phyloP scores from a whole-genome alignment of 805 yeast genomes.

The Teunomyces cretensis region DNA sequence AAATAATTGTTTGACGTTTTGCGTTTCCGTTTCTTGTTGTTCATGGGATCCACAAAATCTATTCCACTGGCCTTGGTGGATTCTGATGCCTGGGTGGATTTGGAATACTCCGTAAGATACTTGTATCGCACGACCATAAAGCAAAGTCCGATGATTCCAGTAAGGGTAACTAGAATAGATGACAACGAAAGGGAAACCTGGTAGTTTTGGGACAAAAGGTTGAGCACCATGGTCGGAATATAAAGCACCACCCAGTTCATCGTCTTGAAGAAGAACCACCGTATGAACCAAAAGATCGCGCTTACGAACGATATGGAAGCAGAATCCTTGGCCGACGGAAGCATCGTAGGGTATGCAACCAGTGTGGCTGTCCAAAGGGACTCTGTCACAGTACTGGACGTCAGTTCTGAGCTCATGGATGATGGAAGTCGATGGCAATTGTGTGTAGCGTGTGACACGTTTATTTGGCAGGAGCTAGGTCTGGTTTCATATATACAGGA shows the following conservation, averaged over 20 bases:
- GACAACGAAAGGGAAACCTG: constrained; percentile 53
- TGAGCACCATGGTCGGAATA: constrained; percentile 21
- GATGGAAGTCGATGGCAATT: not conserved
- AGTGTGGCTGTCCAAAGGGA: not conserved
- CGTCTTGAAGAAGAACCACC: constrained; percentile 18
- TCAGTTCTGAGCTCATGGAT: not conserved
- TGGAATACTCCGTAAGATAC: constrained; percentile 62
- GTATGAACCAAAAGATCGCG: constrained; percentile 15
- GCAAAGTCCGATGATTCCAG: constrained; percentile 29
- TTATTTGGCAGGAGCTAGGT: not conserved
- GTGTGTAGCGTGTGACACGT: not conserved
- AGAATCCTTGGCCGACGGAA: constrained; percentile 14
- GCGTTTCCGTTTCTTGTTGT: constrained; percentile 19
- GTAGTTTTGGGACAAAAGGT: constrained; percentile 40
- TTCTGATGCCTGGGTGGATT: constrained; percentile 37
- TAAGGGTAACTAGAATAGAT: constrained; percentile 37
- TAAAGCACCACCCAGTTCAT: constrained; percentile 16
- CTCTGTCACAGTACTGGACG: not conserved
- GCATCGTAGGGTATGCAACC: not conserved
- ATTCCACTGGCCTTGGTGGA: constrained; percentile 38
- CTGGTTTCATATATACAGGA: not conserved
- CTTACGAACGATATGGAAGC: constrained; percentile 13
- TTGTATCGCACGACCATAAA: constrained; percentile 59
- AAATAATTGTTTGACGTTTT: constrained; percentile 59
- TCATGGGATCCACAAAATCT: constrained; percentile 46